These are phyloP conservation scores for Colletotrichum navitas DNA, from an alignment of 2,329 filamentous ascomycete genomes.

Conservation along the genomic window DNA sequence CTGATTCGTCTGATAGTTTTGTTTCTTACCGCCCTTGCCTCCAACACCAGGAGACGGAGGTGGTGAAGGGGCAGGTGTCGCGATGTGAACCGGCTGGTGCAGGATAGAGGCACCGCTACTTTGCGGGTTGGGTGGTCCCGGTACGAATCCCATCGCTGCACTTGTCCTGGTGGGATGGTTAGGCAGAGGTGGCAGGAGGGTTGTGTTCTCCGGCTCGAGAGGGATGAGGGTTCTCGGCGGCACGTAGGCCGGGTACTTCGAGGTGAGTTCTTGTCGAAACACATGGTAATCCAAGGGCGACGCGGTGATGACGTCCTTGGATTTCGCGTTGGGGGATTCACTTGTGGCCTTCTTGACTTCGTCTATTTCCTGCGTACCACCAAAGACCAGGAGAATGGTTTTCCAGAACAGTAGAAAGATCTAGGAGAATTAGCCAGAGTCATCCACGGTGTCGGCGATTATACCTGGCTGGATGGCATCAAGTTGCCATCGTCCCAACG, in stretches of 20 bases:
- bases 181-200: conserved; percentile 86
- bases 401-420: conserved; percentile 93
- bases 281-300: conserved; percentile 96
- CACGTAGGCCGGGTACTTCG: conserved; percentile 97
- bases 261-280: conserved; percentile 96
- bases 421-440: conserved; percentile 53
- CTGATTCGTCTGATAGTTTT: conserved; percentile 99
- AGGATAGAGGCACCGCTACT: conserved; percentile 82
- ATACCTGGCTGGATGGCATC: conserved; percentile 74
- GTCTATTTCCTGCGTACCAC: conserved; percentile 79
- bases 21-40: conserved; percentile 96
- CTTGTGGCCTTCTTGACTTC: conserved; percentile 79
- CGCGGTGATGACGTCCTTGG: conserved; percentile 86
- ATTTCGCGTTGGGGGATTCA: conserved; percentile 70
- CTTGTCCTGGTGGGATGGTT: conserved; percentile 76
- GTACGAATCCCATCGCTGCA: conserved; percentile 72
- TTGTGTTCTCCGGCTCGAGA: conserved; percentile 90
- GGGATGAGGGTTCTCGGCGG: conserved; percentile 87
- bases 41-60: conserved; percentile 89
- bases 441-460: conserved; percentile 46
- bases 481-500: conserved; percentile 78
- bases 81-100: conserved; percentile 96
- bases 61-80: conserved; percentile 96
- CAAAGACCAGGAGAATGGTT: conserved; percentile 86
- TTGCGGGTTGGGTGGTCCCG: conserved; percentile 65